These are phyloP conservation scores for Yamadazyma aaseri DNA, from an alignment of 1,139 yeast genomes.

Conservation along the genomic window DNA sequence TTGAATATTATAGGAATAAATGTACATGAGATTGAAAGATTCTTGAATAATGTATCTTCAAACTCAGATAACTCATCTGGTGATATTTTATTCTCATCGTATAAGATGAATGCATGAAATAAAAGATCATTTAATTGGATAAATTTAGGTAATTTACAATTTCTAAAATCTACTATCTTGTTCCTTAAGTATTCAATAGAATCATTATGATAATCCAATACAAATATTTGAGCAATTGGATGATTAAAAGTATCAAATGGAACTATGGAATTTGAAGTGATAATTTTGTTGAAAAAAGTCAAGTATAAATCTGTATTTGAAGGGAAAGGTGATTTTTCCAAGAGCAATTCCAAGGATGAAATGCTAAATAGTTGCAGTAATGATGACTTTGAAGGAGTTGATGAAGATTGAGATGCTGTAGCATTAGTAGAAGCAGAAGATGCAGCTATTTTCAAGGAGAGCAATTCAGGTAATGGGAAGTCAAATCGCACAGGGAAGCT, in stretches of 20 bases:
- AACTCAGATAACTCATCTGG: slow-evolving; percentile 29
- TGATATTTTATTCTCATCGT: slow-evolving; percentile 22
- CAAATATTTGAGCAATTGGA: slow-evolving; percentile 77
- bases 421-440: slow-evolving; percentile 6
- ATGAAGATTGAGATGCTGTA: slow-evolving; percentile 11
- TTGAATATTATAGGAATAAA: slow-evolving; percentile 24
- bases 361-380: slow-evolving; percentile 39
- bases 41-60: slow-evolving; percentile 28
- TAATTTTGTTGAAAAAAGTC: slow-evolving; percentile 57
- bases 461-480: slow-evolving; percentile 39
- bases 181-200: slow-evolving; percentile 46
- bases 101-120: slow-evolving; percentile 44
- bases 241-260: slow-evolving; percentile 90
- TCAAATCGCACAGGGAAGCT: slow-evolving; percentile 48
- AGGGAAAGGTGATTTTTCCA: slow-evolving; percentile 19
- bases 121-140: slow-evolving; percentile 58
- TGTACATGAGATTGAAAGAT: slow-evolving; percentile 29
- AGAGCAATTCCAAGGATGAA: slow-evolving; percentile 36
- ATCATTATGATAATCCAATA: slow-evolving; percentile 51
- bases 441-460: slow-evolving; percentile 30
- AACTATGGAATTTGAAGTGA: slow-evolving; percentile 62
- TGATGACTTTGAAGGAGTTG: slow-evolving; percentile 24
- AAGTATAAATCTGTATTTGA: slow-evolving; percentile 43
- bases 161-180: slow-evolving; percentile 43
- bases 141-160: slow-evolving; percentile 52